Evolutionary conservation across 2,329 filamentous ascomycete species (phyloP).

Genomic region (Neofusicoccum sp.): DNA sequence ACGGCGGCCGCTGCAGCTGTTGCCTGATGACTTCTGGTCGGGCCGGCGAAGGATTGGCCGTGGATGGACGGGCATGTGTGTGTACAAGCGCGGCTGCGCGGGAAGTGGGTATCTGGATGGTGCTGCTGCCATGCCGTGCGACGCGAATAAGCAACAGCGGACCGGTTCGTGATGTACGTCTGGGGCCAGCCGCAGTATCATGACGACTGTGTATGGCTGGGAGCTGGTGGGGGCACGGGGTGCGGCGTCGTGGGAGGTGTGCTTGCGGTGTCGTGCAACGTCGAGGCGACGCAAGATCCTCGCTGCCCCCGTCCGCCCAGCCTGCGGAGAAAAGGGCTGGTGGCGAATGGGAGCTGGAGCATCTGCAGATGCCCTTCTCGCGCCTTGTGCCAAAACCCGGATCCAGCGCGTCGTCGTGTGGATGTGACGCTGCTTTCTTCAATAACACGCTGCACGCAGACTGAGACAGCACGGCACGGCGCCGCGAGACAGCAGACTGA

Average conservation of each 20-base stretch:
- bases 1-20: conserved; percentile 6
- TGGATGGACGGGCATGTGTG: background rate
- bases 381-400: conserved; percentile 9
- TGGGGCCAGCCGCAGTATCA: conserved; percentile 5
- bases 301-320: background rate
- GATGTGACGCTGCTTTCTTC: conserved; percentile 14
- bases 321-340: conserved; percentile 4
- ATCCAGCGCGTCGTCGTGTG: conserved; percentile 3
- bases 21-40: conserved; percentile 10
- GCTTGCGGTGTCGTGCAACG: conserved; percentile 11
- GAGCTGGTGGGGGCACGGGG: conserved; percentile 9
- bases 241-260: background rate
- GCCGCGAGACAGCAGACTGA: background rate
- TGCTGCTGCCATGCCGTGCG: background rate
- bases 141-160: conserved; percentile 17
- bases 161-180: conserved; percentile 4
- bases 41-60: conserved; percentile 2
- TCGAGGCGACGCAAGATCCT: conserved; percentile 4
- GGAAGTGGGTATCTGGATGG: conserved; percentile 16
- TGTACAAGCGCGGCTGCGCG: conserved; percentile 15
- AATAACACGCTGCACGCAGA: conserved; percentile 4
- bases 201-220: background rate
- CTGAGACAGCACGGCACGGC: conserved; percentile 7
- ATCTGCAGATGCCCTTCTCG: conserved; percentile 8
- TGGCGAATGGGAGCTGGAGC: conserved; percentile 13